These are phyloP conservation scores for Penicillium sp. DNA, from an alignment of 2,329 filamentous ascomycete species.

Conservation along the genomic window DNA sequence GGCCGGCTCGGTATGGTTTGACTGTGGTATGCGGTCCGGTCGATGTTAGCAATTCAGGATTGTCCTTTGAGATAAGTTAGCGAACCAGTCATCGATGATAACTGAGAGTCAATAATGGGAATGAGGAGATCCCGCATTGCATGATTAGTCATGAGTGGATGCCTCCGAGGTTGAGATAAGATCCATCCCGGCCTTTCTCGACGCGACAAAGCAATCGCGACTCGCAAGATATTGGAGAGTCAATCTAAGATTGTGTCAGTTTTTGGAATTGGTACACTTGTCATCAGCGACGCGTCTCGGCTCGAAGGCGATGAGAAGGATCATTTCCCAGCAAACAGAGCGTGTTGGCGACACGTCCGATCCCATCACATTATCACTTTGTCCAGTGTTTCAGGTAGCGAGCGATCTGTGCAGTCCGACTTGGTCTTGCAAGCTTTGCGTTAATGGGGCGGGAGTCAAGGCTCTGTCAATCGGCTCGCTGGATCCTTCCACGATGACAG, in stretches of 20 bases:
- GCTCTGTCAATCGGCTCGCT: slow-evolving; percentile 6
- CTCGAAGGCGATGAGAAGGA: neutral
- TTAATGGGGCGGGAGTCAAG: slow-evolving; percentile 7
- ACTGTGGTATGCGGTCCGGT: neutral
- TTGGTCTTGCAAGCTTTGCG: slow-evolving; percentile 12
- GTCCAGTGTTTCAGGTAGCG: slow-evolving; percentile 19
- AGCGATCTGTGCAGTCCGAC: slow-evolving; percentile 1
- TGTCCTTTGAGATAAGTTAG: neutral
- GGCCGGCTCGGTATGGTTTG: neutral
- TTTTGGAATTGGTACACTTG: no score
- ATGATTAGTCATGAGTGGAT: neutral
- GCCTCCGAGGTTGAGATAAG: neutral
- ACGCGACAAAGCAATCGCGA: neutral
- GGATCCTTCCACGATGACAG: slow-evolving; percentile 17
- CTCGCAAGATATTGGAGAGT: neutral
- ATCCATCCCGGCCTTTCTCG: neutral
- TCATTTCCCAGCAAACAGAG: neutral
- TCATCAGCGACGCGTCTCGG: neutral
- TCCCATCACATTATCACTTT: slow-evolving; percentile 26
- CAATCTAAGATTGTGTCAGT: neutral
- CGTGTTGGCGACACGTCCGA: slow-evolving; percentile 5
- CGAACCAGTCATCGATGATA: neutral
- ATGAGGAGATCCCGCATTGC: neutral
- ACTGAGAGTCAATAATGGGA: neutral
- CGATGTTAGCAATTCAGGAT: neutral